Evolutionary conservation across 2,329 filamentous ascomycete genomes (phyloP).

Genomic region (Pseudofabraea citricarpa): DNA sequence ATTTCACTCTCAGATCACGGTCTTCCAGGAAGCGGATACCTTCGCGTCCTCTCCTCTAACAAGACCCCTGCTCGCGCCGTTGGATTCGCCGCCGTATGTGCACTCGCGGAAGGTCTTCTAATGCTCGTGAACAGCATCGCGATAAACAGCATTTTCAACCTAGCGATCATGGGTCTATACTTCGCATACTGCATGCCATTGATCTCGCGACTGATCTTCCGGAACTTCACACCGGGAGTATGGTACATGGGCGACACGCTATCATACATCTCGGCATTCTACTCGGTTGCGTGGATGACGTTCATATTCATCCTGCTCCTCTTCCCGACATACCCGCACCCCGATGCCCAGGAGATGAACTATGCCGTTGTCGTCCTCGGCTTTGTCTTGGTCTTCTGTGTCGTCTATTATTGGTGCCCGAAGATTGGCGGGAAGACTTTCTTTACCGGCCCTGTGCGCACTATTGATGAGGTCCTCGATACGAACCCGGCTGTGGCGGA

Average conservation of each 20-base stretch:
- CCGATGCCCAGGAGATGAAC: conserved; percentile 24
- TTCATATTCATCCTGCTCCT: conserved; percentile 27
- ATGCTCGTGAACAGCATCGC: conserved; percentile 29
- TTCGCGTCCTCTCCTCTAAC: conserved; percentile 23
- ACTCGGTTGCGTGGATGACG: conserved; percentile 26
- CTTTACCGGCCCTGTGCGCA: conserved; percentile 24
- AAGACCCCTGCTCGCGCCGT: conserved; percentile 26
- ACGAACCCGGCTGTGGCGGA: conserved; percentile 6
- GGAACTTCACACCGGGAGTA: conserved; percentile 25
- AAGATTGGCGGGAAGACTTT: conserved; percentile 26
- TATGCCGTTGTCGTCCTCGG: conserved; percentile 27
- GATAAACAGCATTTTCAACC: conserved; percentile 29
- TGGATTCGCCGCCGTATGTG: conserved; percentile 21
- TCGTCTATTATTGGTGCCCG: conserved; percentile 25
- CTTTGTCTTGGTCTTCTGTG: conserved; percentile 25
- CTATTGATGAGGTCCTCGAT: conserved; percentile 22
- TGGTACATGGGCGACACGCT: conserved; percentile 26
- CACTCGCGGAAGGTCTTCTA: conserved; percentile 25
- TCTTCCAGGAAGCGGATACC: conserved; percentile 23
- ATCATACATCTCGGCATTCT: conserved; percentile 20
- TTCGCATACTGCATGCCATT: conserved; percentile 30
- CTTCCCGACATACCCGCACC: conserved; percentile 22
- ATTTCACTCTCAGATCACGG: conserved; percentile 23
- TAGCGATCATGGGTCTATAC: conserved; percentile 29
- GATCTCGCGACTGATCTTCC: conserved; percentile 22